phyloP scores from a whole-genome alignment of 2,329 filamentous ascomycete genomes.

The Penicillium nordicum region DNA sequence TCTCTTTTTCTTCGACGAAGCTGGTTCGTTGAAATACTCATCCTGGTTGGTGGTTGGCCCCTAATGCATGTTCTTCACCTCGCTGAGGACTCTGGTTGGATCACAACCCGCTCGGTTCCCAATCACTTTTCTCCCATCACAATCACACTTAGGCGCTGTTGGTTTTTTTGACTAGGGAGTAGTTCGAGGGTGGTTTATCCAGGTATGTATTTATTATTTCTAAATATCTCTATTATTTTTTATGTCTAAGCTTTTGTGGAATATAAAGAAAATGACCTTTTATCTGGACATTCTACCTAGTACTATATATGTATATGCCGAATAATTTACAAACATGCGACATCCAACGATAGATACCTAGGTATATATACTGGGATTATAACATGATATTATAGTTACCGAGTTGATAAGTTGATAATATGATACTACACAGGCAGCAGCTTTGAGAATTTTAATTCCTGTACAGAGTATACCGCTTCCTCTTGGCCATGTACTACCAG shows the following conservation, averaged over 20 bases:
- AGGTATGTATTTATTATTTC: neutral
- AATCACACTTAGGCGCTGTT: slow-evolving; percentile 14
- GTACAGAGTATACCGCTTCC: neutral
- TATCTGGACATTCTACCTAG: neutral
- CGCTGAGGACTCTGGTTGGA: slow-evolving; percentile 18
- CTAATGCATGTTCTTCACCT: slow-evolving; percentile 28
- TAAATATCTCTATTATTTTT: neutral
- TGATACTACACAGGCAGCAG: neutral
- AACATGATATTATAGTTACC: no score
- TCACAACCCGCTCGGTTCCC: slow-evolving; percentile 18
- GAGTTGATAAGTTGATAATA: no score
- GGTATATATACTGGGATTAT: no score
- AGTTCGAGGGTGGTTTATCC: neutral
- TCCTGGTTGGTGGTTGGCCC: slow-evolving; percentile 5
- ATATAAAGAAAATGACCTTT: neutral
- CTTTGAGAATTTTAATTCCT: neutral
- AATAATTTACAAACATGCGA: no score
- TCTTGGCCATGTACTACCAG: neutral
- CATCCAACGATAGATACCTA: no score
- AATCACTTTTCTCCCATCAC: slow-evolving; percentile 18
- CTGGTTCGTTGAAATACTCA: slow-evolving; percentile 9
- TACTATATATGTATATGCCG: neutral
- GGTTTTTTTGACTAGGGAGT: neutral
- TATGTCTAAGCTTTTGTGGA: neutral
- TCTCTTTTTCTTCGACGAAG: neutral